Base-by-base conservation (phyloP, 805 yeast genomes). In the Lipomyces mesembrius region DNA sequence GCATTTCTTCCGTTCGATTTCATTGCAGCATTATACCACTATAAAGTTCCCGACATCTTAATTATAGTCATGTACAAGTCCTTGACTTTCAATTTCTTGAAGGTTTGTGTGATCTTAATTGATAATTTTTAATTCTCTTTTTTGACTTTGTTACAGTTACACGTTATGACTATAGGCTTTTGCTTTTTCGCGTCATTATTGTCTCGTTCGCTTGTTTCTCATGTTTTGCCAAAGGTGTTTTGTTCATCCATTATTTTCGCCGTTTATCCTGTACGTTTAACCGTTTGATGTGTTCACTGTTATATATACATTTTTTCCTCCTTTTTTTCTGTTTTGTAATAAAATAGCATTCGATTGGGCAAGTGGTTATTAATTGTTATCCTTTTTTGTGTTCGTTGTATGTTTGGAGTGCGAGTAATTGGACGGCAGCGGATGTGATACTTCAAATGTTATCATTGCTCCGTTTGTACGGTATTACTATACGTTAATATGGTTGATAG, bases 181-280 rank as follows among this genome's bases (percentile, higher is more conserved):
- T 43, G 20, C 14, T n/a, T 43, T n/a, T 17, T n/a, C 49, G 11
- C 9, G 43, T 37, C 43, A 37, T 43, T 17, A 43, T 43, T 43
- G 14, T 17, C 46, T 39, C 6, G 6, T 43, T 17, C 14, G 8
- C n/a, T 6, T 14, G 20, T 17, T 17, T 43, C 14, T 17, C 49
- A 17, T 17, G 49, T 43, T 17, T 43, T 43, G 49, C n/a, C 22
- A 43, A 55, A 56, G 34, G 46, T 35, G 61, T 20, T 25, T 43
- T 59, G 25, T 49, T 43, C n/a, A 43, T 43, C 49, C 49, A 32
- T 59, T 49, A 6, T 49, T 59, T 49, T 32, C 32, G 25, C 49
- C 32, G 12, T 27, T 54, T 29, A 54, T 32, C 20, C 14, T 43
- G 49, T 43, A n/a, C 49, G 49, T 17, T 43, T 43, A 3, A n/a